Conservation (phyloP, 1,284 basidiomycete genomes). For the Ustilago vetiveriae region DNA sequence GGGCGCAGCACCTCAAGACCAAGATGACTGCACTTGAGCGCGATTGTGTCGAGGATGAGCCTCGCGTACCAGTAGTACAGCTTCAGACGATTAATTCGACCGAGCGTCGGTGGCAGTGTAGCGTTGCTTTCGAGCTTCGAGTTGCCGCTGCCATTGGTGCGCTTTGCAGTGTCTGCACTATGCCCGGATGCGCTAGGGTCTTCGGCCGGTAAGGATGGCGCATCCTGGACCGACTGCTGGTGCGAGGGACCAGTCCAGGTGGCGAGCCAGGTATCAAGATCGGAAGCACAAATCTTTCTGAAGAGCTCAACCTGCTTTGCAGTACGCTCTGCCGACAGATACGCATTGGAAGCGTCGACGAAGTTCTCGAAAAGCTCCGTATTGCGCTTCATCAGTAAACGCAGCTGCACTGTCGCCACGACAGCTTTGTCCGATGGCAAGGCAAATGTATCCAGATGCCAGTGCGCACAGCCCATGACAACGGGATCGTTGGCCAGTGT, state of each 20-base stretch:
- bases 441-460: constrained; percentile 49
- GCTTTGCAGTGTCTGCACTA: neutral
- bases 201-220: neutral
- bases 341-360: constrained; percentile 14
- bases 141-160: neutral
- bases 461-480: constrained; percentile 44
- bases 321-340: constrained; percentile 14
- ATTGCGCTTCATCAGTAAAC: constrained; percentile 39
- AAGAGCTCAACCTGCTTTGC: constrained; percentile 50
- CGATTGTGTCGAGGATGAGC: constrained; percentile 43
- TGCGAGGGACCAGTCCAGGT: constrained; percentile 36
- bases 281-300: constrained; percentile 25
- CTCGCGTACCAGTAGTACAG: constrained; percentile 52
- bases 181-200: neutral
- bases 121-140: constrained; percentile 3
- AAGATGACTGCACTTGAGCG: constrained; percentile 43
- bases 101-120: constrained; percentile 22
- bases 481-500: constrained; percentile 52
- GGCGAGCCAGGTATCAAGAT: constrained; percentile 50
- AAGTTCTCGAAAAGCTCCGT: constrained; percentile 50
- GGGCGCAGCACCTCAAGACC: constrained; percentile 29
- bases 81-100: constrained; percentile 27
- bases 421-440: constrained; percentile 44
- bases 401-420: constrained; percentile 49
- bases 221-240: constrained; percentile 1